A percentile compares a stretch with the other conserved stretches of the same genome.
phyloP scores from a whole-genome alignment of 139 green algal genomes.

The Penium margaritaceum region DNA sequence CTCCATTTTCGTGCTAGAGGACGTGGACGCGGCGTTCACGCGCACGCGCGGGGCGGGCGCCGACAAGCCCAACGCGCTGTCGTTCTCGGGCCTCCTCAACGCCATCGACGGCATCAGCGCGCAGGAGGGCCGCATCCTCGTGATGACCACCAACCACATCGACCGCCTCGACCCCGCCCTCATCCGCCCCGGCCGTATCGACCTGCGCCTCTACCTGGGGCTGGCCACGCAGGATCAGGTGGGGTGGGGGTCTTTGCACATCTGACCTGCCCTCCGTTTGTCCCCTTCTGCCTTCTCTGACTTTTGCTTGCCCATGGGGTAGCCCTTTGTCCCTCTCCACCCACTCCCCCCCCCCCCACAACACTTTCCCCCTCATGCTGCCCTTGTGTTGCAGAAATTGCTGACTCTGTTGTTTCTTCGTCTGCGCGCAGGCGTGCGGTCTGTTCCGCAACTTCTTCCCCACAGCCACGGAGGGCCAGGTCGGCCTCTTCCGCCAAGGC shows the following conservation, averaged over 20 bases:
- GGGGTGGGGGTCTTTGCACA: no score
- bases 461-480: not conserved
- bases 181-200: constrained; percentile 49
- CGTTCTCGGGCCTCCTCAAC: constrained; percentile 57
- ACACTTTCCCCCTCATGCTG: no score
- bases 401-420: no score
- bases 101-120: constrained; percentile 54
- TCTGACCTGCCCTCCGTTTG: no score
- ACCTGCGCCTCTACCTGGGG: constrained; percentile 32
- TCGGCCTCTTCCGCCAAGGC: constrained; percentile 2
- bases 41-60: not conserved
- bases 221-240: constrained; percentile 24
- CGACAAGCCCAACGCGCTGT: constrained; percentile 43
- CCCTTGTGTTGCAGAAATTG: no score
- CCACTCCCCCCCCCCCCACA: no score
- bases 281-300: constrained; percentile 28
- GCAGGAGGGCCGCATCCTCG: constrained; percentile 53
- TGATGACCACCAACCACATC: constrained; percentile 63
- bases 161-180: constrained; percentile 49
- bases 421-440: constrained; percentile 14
- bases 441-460: constrained; percentile 36
- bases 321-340: no score
- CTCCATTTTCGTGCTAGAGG: constrained; percentile 52
- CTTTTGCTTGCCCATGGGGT: no score
- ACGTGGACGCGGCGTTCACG: constrained; percentile 56